A percentile compares a stretch with the other conserved stretches of the same genome.
Conservation (phyloP, 805 yeast genomes). For the Saccharomyces jurei region DNA sequence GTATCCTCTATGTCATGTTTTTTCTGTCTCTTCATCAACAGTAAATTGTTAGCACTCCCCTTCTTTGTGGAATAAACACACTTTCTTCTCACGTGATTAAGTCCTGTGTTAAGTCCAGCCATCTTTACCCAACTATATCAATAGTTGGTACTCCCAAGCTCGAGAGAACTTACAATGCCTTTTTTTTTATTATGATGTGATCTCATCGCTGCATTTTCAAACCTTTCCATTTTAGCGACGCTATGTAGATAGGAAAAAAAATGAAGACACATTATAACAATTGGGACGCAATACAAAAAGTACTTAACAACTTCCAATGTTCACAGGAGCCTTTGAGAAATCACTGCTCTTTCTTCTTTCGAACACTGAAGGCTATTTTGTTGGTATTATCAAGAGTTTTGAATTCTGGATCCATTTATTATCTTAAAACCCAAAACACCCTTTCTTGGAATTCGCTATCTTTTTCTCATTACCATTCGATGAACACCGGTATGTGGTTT, state of each 20-base stretch:
- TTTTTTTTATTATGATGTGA: neutral
- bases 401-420: neutral
- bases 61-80: neutral
- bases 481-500: neutral
- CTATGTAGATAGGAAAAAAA: neutral
- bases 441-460: neutral
- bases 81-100: neutral
- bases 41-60: neutral
- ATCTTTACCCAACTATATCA: neutral
- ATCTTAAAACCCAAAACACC: no score
- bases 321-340: neutral
- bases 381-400: neutral
- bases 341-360: neutral
- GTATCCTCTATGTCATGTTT: neutral
- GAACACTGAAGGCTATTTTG: neutral
- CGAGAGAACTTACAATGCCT: neutral
- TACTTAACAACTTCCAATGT: neutral
- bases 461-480: neutral
- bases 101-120: neutral
- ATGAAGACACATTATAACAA: no score
- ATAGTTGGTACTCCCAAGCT: neutral
- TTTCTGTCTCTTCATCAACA: neutral
- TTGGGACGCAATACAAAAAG: neutral
- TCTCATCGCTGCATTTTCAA: neutral
- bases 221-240: neutral